Base-by-base conservation (phyloP, 2,329 filamentous ascomycete genomes). In the Pseudogymnoascus sp. region DNA sequence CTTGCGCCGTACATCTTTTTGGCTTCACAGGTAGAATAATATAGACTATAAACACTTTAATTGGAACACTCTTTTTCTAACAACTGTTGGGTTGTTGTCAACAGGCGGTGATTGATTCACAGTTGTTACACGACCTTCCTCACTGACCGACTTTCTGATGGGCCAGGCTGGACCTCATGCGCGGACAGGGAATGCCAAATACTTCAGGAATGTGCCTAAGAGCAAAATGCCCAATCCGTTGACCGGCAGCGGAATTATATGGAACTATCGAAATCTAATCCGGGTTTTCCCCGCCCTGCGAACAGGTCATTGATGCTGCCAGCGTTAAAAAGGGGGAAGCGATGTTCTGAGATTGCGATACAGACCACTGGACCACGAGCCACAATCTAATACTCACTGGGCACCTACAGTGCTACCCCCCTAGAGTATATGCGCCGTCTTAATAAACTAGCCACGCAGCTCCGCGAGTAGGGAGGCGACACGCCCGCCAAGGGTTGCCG, bases 31-130 rank as follows among this genome's bases (percentile, higher is more conserved):
- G 45, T 52, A 52, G 45, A 52, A 52, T 19, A 30, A 52, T 52
- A 18, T 52, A 52, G 45, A 52, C 45, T 52, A 15, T 52, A 52
- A 52, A 52, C 45, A 52, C 45, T 52, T 52, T 52, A 52, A 52
- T 52, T 52, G 26, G 45, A 30, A 52, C 45, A 52, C 45, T 52
- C 45, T 10, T 33, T 15, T 52, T 23, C 45, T 52, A 52, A 33
- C 45, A 52, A 52, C 26, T 52, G 45, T 52, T 52, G 45, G 45
- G 45, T 10, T 52, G 26, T 18, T 30, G 45, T 13, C 45, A 30
- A 18, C 45, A 30, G 1, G 26, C 45, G 3, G 45, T 52, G 45
- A 38, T 38, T 37, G 35, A 52, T 52, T 52, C 45, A 52, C 45
- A 52, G 15, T 10, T 12, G 45, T 30, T 52, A 52, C 45, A 52